Evolutionary conservation across 108 stramenopile genomes (phyloP).

Genomic region (Fragilaria crotonensis): DNA sequence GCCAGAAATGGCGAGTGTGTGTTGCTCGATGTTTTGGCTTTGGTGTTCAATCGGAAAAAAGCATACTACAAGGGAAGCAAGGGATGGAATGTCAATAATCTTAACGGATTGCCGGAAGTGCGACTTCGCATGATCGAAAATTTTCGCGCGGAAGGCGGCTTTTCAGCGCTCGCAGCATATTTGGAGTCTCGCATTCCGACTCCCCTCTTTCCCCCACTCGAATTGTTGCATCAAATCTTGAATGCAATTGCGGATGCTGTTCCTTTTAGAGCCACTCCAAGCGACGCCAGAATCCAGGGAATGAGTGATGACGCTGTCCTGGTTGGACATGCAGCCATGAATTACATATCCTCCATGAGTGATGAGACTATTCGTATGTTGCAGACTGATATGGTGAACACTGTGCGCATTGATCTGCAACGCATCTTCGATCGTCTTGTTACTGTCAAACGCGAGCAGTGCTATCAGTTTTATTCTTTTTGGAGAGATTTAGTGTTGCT

Average conservation of each 20-base stretch:
- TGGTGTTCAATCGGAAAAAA: conserved; percentile 69
- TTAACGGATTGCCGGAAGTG: conserved; percentile 47
- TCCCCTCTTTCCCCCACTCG: conserved; percentile 31
- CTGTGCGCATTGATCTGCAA: conserved; percentile 38
- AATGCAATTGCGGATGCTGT: conserved; percentile 16
- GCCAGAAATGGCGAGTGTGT: conserved; percentile 19
- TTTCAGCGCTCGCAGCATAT: conserved; percentile 42
- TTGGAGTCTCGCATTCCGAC: conserved; percentile 30
- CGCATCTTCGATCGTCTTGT: conserved; percentile 38
- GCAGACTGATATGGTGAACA: conserved; percentile 39
- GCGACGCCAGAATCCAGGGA: conserved; percentile 1
- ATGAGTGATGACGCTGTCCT: conserved; percentile 41
- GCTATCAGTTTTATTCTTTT: conserved; percentile 58
- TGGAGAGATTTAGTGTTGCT: conserved; percentile 54
- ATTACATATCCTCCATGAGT: conserved; percentile 31
- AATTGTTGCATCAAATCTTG: conserved; percentile 24
- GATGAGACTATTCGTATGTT: conserved; percentile 62
- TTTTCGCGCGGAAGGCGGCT: conserved; percentile 45
- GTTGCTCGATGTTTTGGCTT: conserved; percentile 38
- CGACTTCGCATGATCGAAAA: conserved; percentile 53
- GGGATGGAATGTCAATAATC: conserved; percentile 40
- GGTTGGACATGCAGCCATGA: conserved; percentile 50
- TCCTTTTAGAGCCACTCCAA: neutral
- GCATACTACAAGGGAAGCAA: conserved; percentile 67
- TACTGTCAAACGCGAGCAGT: conserved; percentile 19